These are phyloP conservation scores for Hyphodiscus sp. DNA, from an alignment of 2,329 filamentous ascomycete species.

Conservation along the genomic window DNA sequence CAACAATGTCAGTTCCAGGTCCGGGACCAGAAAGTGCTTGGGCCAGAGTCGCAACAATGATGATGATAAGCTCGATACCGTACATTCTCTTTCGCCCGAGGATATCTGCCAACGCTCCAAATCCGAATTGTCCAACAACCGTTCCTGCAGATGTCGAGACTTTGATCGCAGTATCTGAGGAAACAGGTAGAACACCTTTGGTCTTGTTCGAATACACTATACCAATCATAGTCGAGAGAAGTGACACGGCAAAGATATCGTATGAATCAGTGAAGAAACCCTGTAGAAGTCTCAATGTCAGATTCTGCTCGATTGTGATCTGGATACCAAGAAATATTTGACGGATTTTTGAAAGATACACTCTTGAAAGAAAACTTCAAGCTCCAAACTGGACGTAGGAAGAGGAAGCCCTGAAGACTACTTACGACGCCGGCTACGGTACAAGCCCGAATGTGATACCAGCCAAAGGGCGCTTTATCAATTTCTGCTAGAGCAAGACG, in stretches of 20 bases:
- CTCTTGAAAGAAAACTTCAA: conserved; percentile 57
- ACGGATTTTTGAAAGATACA: no score
- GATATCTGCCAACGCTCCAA: conserved; percentile 69
- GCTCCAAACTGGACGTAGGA: no score
- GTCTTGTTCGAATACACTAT: conserved; percentile 30
- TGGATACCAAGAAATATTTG: no score
- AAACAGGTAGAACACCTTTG: no score
- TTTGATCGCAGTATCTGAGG: conserved; percentile 75
- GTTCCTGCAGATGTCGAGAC: conserved; percentile 76
- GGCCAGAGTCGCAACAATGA: conserved; percentile 69
- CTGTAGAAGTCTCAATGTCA: no score
- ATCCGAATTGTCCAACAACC: conserved; percentile 72
- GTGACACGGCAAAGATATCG: conserved; percentile 34
- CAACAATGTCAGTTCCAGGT: conserved; percentile 57
- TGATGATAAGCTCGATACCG: conserved; percentile 70
- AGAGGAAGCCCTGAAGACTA: no score
- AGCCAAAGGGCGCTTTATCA: conserved; percentile 74
- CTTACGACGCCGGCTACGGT: no score
- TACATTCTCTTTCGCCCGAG: conserved; percentile 73
- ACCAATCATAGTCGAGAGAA: conserved; percentile 16
- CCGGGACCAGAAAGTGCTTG: conserved; percentile 60
- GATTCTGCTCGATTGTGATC: no score
- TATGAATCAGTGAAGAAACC: conserved; percentile 85
- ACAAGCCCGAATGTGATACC: conserved; percentile 67
- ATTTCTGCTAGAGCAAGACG: conserved; percentile 75